A percentile compares a stretch with the other conserved stretches of the same genome.
Conservation (phyloP, 192 early-diverging fungal species). For the Backusella parvicylindrica region DNA sequence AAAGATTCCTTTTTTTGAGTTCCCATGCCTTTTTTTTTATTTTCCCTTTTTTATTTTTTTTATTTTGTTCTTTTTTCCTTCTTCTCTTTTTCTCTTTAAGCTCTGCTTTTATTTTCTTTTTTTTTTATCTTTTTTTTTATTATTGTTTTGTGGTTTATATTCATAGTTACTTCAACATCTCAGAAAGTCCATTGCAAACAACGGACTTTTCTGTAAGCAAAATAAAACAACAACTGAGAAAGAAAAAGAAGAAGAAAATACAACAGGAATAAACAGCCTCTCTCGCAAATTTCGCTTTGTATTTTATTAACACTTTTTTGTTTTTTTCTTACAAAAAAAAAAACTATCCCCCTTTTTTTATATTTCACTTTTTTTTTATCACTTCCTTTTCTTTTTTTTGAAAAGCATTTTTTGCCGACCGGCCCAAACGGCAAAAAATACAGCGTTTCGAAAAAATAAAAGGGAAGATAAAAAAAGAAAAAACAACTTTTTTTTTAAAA, state of each 20-base stretch:
- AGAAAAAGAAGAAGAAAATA: neutral
- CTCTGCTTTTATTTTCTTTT: conserved; percentile 31
- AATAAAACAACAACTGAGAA: conserved; percentile 34
- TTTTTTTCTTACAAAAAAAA: neutral
- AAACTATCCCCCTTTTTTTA: neutral
- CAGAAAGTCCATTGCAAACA: neutral
- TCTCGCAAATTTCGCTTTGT: neutral
- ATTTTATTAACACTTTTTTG: neutral
- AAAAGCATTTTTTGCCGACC: neutral
- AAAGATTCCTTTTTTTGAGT: neutral
- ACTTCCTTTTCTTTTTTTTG: neutral
- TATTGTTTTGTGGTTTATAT: conserved; percentile 23
- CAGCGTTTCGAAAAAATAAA: neutral
- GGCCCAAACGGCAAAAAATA: neutral
- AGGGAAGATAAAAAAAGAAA: neutral
- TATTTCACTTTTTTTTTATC: neutral
- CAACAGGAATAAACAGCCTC: neutral
- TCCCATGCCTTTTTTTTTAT: conserved; percentile 23
- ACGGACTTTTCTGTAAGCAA: neutral
- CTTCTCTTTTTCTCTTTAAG: conserved; percentile 11
- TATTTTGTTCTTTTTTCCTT: conserved; percentile 40
- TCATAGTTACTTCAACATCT: conserved; percentile 34
- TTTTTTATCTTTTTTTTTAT: conserved; percentile 22
- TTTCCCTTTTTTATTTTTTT: conserved; percentile 31
- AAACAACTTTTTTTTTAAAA: neutral